Evolutionary conservation across 2,329 filamentous ascomycete genomes (phyloP).

Genomic region (Botrytis byssoidea): DNA sequence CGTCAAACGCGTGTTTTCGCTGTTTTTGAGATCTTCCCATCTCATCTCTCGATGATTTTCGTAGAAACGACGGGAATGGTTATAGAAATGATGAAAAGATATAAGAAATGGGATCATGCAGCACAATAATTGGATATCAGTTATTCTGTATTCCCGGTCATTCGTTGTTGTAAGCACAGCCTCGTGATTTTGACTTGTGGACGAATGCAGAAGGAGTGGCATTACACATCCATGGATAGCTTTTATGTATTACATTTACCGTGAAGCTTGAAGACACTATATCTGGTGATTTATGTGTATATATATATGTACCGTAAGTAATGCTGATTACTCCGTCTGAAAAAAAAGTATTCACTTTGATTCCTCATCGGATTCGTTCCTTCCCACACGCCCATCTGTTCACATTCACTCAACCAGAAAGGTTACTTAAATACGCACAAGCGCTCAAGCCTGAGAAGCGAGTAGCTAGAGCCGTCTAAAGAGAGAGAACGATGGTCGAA

Average conservation of each 20-base stretch:
- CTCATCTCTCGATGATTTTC: not conserved
- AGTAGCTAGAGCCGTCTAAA: not conserved
- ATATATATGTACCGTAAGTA: too few species aligned
- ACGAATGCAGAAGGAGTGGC: rapidly evolving
- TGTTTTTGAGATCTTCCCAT: not conserved
- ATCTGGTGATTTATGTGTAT: rapidly evolving
- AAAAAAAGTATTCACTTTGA: not conserved
- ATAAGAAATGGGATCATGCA: too few species aligned
- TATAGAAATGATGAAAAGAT: too few species aligned
- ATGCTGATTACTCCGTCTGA: too few species aligned
- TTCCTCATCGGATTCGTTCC: too few species aligned
- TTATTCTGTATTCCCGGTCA: too few species aligned
- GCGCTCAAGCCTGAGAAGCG: not conserved
- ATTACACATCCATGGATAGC: too few species aligned
- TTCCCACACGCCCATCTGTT: not conserved
- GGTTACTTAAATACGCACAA: not conserved
- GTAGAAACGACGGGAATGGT: too few species aligned
- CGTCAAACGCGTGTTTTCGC: not conserved
- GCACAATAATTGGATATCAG: too few species aligned
- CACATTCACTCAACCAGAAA: not conserved
- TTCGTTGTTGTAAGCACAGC: too few species aligned
- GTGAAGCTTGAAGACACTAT: not conserved
- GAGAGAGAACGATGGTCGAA: not conserved
- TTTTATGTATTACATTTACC: rapidly evolving
- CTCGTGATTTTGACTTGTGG: rapidly evolving